Base-by-base conservation (phyloP, 2,329 filamentous ascomycete genomes). In the Monosporascus sp. region DNA sequence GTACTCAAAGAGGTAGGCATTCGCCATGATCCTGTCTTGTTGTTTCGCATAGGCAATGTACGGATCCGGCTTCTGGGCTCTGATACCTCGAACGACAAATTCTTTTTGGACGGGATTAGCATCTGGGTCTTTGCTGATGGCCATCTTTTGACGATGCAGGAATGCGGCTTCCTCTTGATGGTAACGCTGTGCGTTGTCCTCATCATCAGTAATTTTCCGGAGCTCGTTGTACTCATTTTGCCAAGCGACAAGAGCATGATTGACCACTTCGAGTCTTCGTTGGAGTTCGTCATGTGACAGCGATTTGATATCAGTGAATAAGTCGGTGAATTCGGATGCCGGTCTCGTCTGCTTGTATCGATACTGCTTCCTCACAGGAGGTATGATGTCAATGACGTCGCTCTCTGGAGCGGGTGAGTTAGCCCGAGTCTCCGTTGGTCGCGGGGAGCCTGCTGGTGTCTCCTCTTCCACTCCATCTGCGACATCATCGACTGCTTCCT, bases 1-100 rank as follows among this genome's bases (percentile, higher is more conserved):
- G 59, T 85, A 83, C 55, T 84, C 79, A 60, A 85, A 85, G 17
- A 79, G 78, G 61, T 85, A 86, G 1, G 77, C 74, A 56, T 79
- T 74, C 7, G 83, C 82, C 76, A 82, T 80, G 56, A 84, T 73
- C 52, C 74, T 74, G 67, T 85, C 82, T 63, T 86, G 79, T 51
- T 74, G 64, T 52, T 66, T 65, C 43, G 67, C 62, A 56, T 80
- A 77, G 5, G 76, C 72, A 44, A 80, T 74, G 24, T 74, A 69
- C 0, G 74, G 61, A 44, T 72, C 66, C 5, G 69, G 66, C 40
- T 72, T 71, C 47, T 74, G 72, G 19, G 79, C 74, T 48, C 76
- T 75, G 59, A 79, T 77, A 16, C 81, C 81, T 64, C 78, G 80
- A 58, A 83, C 68, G 34, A 76, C 73, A 59, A 83, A 83, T 41